Conservation (phyloP, 164 flowering plant genomes). For the Stephania yunnanensis region DNA sequence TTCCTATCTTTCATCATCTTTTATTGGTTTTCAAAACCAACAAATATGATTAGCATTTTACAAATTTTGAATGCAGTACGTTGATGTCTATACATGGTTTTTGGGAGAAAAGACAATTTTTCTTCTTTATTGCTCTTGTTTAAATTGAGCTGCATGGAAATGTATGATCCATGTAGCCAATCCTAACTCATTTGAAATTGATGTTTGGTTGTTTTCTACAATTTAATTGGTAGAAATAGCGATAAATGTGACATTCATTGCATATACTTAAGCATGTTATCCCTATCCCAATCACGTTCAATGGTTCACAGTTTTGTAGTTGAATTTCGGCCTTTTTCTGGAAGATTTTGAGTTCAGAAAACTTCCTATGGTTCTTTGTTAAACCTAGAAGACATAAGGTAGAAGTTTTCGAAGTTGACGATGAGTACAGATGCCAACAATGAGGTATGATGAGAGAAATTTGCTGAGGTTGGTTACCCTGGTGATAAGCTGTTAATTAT, state of each 20-base stretch:
- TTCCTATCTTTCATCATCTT: too few species aligned
- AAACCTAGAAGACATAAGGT: background rate
- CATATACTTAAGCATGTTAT: background rate
- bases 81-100: background rate
- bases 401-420: background rate
- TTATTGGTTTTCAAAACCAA: too few species aligned
- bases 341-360: background rate
- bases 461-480: background rate
- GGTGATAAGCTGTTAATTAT: slow-evolving; percentile 3
- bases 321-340: background rate
- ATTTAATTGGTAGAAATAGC: background rate
- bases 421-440: background rate
- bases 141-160: background rate
- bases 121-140: background rate
- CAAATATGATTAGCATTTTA: background rate
- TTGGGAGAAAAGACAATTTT: background rate
- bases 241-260: background rate
- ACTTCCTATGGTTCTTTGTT: background rate
- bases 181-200: too few species aligned
- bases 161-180: too few species aligned
- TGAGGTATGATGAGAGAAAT: slow-evolving; percentile 1
- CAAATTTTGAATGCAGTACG: background rate
- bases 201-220: background rate
- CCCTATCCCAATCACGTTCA: background rate
- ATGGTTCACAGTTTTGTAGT: background rate